Evolutionary conservation across 805 yeast genomes (phyloP), one percentile per base, ranked within the genome.

Genomic region (Tetrapisispora iriomotensis): DNA sequence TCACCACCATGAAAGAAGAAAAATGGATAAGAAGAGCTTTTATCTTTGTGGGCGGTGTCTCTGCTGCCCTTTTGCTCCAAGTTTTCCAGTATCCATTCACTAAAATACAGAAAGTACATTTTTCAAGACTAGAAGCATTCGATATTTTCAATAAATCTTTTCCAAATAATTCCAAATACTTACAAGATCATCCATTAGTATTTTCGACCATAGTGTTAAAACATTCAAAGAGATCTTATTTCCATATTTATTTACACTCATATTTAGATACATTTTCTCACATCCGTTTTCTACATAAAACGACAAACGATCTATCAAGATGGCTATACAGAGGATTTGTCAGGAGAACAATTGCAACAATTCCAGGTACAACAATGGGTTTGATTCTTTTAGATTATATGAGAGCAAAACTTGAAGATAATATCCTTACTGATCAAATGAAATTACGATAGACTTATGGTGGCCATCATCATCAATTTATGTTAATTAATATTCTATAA

Each of bases 281-380:
- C 44, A 68, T 80, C 24, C 49, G 68, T 29, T 64, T 71, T 41
- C 67, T 78, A 47, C 73, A 74, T 48, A 60, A 64, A 14, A 77
- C 74, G 40, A 71, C 84, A 3, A 68, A 68, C 22, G 36, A 46
- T 15, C 34, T 45, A 78, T 54, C 71, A 27, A 70, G 70, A 20
- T 77, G 88, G 74, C 70, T 79, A 8, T 90, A 87, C 54, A 79
- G 77, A 46, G 96, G 96, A 0, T 85, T 83, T 54, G 65, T 71
- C 6, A 65, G 79, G 41, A 81, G 80, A 44, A 81, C 94, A 0
- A 52, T 83, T 35, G 72, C 85, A 0, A 76, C 83, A 1, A 74
- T 88, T 32, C 97, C 97, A 1, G 85, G 95, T 2, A 84, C 96
- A 1, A 82, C 94, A 30, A 74, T 86, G 30, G 96, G 95, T 0